Evolutionary conservation across 2,329 filamentous ascomycete species (phyloP).

Genomic region (Ascomycota sp.): DNA sequence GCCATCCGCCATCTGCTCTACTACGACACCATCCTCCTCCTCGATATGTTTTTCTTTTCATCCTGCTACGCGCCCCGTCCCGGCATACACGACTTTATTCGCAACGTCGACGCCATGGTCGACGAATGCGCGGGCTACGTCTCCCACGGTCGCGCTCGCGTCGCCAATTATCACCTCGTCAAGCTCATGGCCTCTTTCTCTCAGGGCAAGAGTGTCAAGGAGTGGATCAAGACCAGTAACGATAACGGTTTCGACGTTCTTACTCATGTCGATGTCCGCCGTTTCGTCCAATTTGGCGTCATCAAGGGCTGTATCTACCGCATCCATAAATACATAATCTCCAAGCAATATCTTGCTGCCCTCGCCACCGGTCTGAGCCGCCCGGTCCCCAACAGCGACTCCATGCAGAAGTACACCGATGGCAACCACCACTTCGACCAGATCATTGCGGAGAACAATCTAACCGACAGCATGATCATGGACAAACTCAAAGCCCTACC

Average conservation of each 20-base stretch:
- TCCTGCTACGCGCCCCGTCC: constrained; percentile 72
- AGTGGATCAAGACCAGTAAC: constrained; percentile 65
- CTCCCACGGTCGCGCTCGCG: constrained; percentile 23
- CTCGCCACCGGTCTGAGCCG: constrained; percentile 32
- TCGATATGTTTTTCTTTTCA: constrained; percentile 89
- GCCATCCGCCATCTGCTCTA: constrained; percentile 80
- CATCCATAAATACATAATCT: constrained; percentile 76
- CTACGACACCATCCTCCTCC: constrained; percentile 74
- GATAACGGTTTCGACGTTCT: constrained; percentile 45
- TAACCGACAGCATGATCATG: constrained; percentile 51
- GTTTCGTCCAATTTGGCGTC: constrained; percentile 85
- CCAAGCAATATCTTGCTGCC: constrained; percentile 36
- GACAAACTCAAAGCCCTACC: constrained; percentile 41
- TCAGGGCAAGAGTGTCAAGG: constrained; percentile 64
- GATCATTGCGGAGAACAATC: constrained; percentile 56
- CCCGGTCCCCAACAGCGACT: constrained; percentile 20
- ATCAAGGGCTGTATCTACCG: constrained; percentile 91
- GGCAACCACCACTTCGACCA: constrained; percentile 63
- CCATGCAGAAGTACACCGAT: constrained; percentile 48
- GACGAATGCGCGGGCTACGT: constrained; percentile 82
- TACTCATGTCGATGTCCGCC: constrained; percentile 63
- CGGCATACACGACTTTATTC: constrained; percentile 60
- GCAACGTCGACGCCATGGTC: constrained; percentile 52
- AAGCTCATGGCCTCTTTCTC: constrained; percentile 72
- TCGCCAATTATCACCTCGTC: constrained; percentile 47